Evolutionary conservation across 176 grass and related monocot species (phyloP), one percentile per base, ranked within the genome.

Genomic region (Zoysia pacifica): DNA sequence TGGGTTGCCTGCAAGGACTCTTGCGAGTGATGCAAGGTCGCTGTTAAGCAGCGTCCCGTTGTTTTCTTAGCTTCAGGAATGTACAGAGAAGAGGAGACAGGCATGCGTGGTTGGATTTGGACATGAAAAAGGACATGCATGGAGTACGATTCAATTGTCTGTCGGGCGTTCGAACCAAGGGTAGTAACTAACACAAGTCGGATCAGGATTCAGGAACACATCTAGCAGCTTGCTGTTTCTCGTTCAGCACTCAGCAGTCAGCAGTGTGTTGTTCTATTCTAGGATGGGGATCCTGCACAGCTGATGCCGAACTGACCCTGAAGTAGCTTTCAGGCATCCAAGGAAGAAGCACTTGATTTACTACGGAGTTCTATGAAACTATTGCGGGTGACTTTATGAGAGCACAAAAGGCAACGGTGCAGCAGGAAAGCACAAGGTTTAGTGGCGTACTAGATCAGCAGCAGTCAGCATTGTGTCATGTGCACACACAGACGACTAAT

Each of bases 31-130:
- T 28, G 28, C 28, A 28, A 28, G 28, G 28, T 28, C 28, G 28
- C 28, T 28, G 28, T 28, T 28, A 28, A 28, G 28, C 28, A 28
- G 28, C 28, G 73, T 65, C 54, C 5, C 8, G 35, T 84, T 74
- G 76, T 65, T 78, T 76, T 85, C 73, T 2, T 8, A 18, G 71
- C 71, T 76, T 49, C 58, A 76, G 70, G 87, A 72, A 77, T 76
- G 82, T 76, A 76, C 48, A 74, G 72, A 66, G 53, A 72, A 51
- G 46, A 15, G 38, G 67, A 61, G 87, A 89, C 82, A 81, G 50
- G 11, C 82, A 72, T 77, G 73, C 36, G 66, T 78, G 87, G 87
- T 60, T 67, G n/a, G 87, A 77, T 85, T 60, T 81, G 66, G 87
- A 77, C 81, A 42, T 28, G 67, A 18, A 82, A 77, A 65, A 78